Percentiles rank a stretch among this genome's conserved stretches.
Evolutionary conservation across 495 filamentous ascomycete genomes (phyloP).

Genomic region (Hypomontagnella submonticulosa): DNA sequence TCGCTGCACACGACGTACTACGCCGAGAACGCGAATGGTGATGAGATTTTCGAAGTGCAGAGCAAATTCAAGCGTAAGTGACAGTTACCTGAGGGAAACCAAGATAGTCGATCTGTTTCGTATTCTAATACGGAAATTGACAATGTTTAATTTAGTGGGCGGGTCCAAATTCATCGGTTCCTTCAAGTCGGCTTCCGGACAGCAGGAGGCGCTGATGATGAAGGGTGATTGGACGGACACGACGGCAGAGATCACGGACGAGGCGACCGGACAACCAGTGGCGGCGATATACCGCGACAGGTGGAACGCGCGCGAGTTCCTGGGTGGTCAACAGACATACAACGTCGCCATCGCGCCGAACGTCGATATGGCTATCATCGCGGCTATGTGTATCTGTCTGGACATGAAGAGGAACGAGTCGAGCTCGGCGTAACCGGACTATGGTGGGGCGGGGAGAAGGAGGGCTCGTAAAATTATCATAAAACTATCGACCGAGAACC

Average conservation of each 20-base stretch:
- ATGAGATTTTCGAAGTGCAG: slow-evolving; percentile 63
- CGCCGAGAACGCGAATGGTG: slow-evolving; percentile 50
- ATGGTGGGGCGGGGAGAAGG: too few relatives aligned
- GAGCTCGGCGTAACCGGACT: too few relatives aligned
- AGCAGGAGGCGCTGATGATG: slow-evolving; percentile 50
- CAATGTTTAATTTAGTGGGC: slow-evolving; percentile 47
- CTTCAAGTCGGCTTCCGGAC: slow-evolving; percentile 55
- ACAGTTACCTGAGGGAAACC: not conserved
- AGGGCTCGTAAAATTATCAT: too few relatives aligned
- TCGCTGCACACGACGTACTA: slow-evolving; percentile 62
- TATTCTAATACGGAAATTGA: slow-evolving; percentile 7
- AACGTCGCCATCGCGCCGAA: slow-evolving; percentile 67
- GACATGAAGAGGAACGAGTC: slow-evolving; percentile 69
- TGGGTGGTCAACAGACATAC: slow-evolving; percentile 70
- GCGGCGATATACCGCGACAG: slow-evolving; percentile 66
- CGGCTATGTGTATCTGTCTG: slow-evolving; percentile 69
- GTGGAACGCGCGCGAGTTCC: slow-evolving; percentile 62
- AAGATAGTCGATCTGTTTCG: not conserved
- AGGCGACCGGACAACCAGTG: slow-evolving; percentile 54
- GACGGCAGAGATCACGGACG: slow-evolving; percentile 60
- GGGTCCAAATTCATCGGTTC: slow-evolving; percentile 60
- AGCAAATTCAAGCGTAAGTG: slow-evolving; percentile 61
- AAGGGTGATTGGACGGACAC: slow-evolving; percentile 64
- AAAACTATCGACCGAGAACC: too few relatives aligned
- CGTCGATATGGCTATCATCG: slow-evolving; percentile 68